Evolutionary conservation across 2,329 filamentous ascomycete species (phyloP), one percentile per base, ranked within the genome.

Genomic region (Fusarium lateritium): DNA sequence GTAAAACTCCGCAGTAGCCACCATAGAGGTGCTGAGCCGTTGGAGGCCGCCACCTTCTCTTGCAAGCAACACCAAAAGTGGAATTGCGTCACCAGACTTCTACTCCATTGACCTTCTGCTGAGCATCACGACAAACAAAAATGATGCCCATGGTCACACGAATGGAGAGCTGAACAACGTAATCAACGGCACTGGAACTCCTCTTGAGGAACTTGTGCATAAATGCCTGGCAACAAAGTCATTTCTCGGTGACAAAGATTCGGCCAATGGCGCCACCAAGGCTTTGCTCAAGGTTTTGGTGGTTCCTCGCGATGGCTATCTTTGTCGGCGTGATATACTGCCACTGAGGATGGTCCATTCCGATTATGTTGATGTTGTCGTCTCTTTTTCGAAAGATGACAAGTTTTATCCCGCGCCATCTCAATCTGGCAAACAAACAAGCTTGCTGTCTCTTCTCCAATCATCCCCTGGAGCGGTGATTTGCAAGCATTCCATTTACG

Each of bases 121-220:
- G 9, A 42, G n/a, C 5, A 0, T 42, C 9, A 17, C 26, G 5
- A 4, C 49, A 4, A 17, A 31, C 1, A 21, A 14, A 0, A 2
- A 9, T 22, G 7, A 39, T 11, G 21, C 19, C 2, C 21, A 40
- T 7, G 36, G 22, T 7, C 19, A 5, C 6, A 3, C 13, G 8
- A 15, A 9, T 10, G 1, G 6, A 5, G n/a, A 14, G 22, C 19
- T 19, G 19, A 19, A 19, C 19, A 19, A 19, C 19, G 11, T 17
- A 7, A 36, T 15, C 17, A 22, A 52, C 49, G 28, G 49, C 17
- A n/a, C 38, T 6, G 19, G 21, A 0, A 42, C 26, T 3, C 26
- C 26, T 6, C 14, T 46, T 6, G 43, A 19, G 28, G 2, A 17
- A 5, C 14, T 52, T 31, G 17, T 40, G 13, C 4, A 22, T 4